phyloP scores from a whole-genome alignment of 1,284 basidiomycete species.

The Trametes sp. region DNA sequence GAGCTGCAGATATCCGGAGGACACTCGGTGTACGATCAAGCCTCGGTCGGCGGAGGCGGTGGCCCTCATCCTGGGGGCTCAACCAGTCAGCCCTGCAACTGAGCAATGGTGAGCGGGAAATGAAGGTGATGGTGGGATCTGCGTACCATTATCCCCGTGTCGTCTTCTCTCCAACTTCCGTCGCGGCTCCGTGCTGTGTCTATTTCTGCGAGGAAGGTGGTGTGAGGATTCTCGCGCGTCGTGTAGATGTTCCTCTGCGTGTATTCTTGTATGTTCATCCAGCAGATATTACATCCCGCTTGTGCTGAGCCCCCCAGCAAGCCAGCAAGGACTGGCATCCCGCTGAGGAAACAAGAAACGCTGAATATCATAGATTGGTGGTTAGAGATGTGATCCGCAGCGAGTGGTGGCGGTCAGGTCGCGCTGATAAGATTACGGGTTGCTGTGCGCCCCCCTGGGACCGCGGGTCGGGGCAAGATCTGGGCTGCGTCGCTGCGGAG shows the following conservation, averaged over 20 bases:
- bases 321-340: no score
- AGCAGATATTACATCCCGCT: no score
- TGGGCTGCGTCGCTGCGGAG: conserved; percentile 17
- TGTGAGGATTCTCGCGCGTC: no score
- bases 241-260: no score
- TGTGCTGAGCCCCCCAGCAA: no score
- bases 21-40: conserved; percentile 19
- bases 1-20: conserved; percentile 5
- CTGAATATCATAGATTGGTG: conserved; percentile 10
- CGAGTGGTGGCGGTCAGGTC: neutral
- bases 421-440: conserved; percentile 7
- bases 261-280: no score
- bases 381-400: conserved; percentile 21
- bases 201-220: neutral
- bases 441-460: conserved; percentile 8
- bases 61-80: conserved; percentile 2
- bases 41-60: conserved; percentile 16
- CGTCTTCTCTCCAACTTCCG: neutral
- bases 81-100: no score
- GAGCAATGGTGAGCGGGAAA: neutral
- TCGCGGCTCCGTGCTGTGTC: neutral
- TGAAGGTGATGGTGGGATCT: neutral
- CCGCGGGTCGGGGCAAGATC: conserved; percentile 2
- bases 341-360: neutral
- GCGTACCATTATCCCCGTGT: neutral